These are phyloP conservation scores for Cytidiella melzeri DNA, from an alignment of 768 basidiomycete genomes.

Conservation along the genomic window DNA sequence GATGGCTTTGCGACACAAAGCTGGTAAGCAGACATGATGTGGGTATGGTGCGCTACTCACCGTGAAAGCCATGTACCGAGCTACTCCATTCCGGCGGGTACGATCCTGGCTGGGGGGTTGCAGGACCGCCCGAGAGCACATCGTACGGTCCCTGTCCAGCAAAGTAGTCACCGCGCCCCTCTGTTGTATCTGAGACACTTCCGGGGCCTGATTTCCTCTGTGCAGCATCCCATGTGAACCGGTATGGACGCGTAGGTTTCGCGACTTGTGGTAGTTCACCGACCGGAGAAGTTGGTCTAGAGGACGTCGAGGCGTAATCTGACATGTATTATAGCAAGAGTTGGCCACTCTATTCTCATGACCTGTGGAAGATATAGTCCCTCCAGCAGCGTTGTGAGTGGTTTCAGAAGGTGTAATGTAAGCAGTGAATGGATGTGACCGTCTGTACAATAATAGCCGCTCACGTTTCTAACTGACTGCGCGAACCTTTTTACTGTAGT, in stretches of 20 bases:
- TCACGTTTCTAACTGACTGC: not conserved
- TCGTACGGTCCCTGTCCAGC: slow-evolving; percentile 4
- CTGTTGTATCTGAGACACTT: slow-evolving; percentile 69
- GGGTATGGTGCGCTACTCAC: slow-evolving; percentile 34
- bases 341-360: not conserved
- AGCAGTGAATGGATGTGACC: not conserved
- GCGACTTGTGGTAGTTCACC: slow-evolving; percentile 37
- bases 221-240: slow-evolving; percentile 71
- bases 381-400: not conserved
- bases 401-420: not conserved
- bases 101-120: slow-evolving; percentile 21
- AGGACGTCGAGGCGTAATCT: slow-evolving; percentile 44
- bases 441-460: not conserved
- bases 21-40: not conserved
- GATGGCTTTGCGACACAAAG: slow-evolving; percentile 53
- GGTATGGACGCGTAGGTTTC: slow-evolving; percentile 48
- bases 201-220: slow-evolving; percentile 55
- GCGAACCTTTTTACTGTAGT: not conserved
- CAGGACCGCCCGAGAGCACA: not conserved
- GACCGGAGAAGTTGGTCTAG: slow-evolving; percentile 53
- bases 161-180: slow-evolving; percentile 57
- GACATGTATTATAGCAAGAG: slow-evolving; percentile 24
- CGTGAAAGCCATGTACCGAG: slow-evolving; percentile 82
- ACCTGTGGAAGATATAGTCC: not conserved
- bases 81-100: slow-evolving; percentile 69